Conservation (phyloP, 306 rosid genomes). For the Cicer arietinum region DNA sequence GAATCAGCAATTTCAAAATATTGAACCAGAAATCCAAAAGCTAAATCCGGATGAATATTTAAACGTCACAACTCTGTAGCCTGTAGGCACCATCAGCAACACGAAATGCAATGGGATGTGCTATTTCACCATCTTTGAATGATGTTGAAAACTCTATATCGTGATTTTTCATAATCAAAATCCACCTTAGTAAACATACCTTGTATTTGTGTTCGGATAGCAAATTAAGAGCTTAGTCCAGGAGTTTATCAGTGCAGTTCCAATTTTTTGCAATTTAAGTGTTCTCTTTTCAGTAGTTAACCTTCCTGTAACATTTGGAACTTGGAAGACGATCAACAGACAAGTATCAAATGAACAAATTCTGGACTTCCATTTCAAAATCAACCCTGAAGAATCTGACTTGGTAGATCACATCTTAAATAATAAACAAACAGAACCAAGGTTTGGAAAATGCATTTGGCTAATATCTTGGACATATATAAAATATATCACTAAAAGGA, state of each 20-base stretch:
- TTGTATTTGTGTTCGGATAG: constrained; percentile 30
- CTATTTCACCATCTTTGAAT: constrained; percentile 40
- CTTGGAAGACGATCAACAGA: constrained; percentile 10
- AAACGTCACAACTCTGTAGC: constrained; percentile 31
- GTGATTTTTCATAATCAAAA: constrained; percentile 41
- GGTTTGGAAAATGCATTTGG: constrained; percentile 26
- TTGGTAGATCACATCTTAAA: constrained; percentile 37
- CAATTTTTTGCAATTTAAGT: constrained; percentile 22
- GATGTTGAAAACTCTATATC: constrained; percentile 30
- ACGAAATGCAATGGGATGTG: constrained; percentile 19
- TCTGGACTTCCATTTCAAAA: constrained; percentile 27
- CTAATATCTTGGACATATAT: constrained; percentile 3
- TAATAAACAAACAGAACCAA: constrained; percentile 19
- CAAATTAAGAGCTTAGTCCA: constrained; percentile 36
- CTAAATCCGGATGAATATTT: constrained; percentile 26
- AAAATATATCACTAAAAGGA: constrained; percentile 36
- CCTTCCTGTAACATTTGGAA: constrained; percentile 37
- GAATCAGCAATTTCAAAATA: constrained; percentile 22
- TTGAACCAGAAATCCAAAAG: constrained; percentile 41
- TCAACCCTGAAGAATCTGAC: constrained; percentile 32
- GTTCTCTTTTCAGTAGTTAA: constrained; percentile 35
- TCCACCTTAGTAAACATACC: constrained; percentile 40
- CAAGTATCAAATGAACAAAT: constrained; percentile 3
- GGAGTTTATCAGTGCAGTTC: constrained; percentile 26
- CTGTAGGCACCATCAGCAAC: constrained; percentile 40